Base-by-base conservation (phyloP, 768 basidiomycete species). In the Termitomyces sp. region DNA sequence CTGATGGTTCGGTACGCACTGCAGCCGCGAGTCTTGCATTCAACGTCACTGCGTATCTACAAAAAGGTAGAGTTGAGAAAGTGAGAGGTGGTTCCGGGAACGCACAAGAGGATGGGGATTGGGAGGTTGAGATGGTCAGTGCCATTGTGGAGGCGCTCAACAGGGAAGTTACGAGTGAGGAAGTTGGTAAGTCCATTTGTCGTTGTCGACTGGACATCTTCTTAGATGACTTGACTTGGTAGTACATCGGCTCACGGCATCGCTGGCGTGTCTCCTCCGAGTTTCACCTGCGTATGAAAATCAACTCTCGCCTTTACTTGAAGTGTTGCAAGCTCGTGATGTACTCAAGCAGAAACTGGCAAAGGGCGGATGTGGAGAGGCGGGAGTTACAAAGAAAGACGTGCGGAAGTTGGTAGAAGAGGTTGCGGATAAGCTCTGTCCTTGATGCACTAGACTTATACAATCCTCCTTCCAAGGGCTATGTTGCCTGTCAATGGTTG, bases 1-100 rank as follows among this genome's bases (percentile, higher is more conserved):
- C 79, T 4, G 93, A 95, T 66, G 76, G 76, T 7, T 66, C 71
- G 3, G 88, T 95, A 44, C 80, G 91, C 34, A 87, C 83, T 18
- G 89, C 94, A 3, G 89, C 89, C 3, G 93, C 93, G 8, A 91
- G 91, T 63, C 68, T 96, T 20, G 86, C 84, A 15, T 93, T 96
- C 67, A 89, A 95, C 65, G 69, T 88, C 18, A 81, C 86, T 2
- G 84, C 81, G 20, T 80, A 77, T 66, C 65, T 92, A 49, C 92
- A 95, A 75, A 80, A 77, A 59, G 76, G 73, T 16, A 74, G 88
- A 44, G 76, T 87, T 13, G 84, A 74, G 27, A 70, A 67, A 58
- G 57, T 71, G 45, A 68, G 67, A 41, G 72, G 71, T 24, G 73
- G 63, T 15, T 65, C 63, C 22, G 67, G 60, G n/a, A 72, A 70